Base-by-base conservation (phyloP, 179 eudicot species). In the Beta macrorhiza region DNA sequence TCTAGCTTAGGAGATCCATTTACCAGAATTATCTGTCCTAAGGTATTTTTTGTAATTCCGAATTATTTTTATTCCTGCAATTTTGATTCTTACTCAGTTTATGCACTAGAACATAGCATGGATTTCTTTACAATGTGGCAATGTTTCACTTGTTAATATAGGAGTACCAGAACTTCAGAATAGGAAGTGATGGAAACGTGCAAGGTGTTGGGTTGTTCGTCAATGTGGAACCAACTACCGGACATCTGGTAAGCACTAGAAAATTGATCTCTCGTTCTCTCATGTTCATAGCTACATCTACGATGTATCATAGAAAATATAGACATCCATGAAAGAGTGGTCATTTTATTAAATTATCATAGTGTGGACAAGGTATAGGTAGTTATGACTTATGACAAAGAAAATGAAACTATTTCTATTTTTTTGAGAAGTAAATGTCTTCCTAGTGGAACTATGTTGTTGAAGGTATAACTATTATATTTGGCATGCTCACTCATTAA, bases 161-260 rank as follows among this genome's bases (percentile, higher is more conserved):
- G 99, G 99, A 95, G 73, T 95, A 95, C 80, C 95, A 93, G 79
- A 95, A 89, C 86, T 95, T 95, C 76, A 87, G 97, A 82, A 95
- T 95, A 29, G 97, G 98, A 44, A 95, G 97, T 76, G 98, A 95
- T 74, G 99, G 99, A 42, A 93, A 93, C 83, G 85, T 95, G 89
- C 99, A 92, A 87, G 99, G 99, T 57, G 99, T 95, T 83, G 99
- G 99, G 65, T 87, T 95, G 62, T 95, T 92, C 59, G 86, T 95
- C 83, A 92, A 89, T 82, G 87, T 82, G 37, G 95, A 92, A 78
- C 99, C 98, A 47, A 88, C 86, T 55, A 87, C 97, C 9, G 98
- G 99, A 61, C 97, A 89, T 86, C 81, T 93, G 94, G 99, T 93
- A 81, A 57, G 92, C 85, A 72, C 57, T 19, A 65, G 32, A 45